Conservation (phyloP, 768 basidiomycete species). For the Pholiota molesta region DNA sequence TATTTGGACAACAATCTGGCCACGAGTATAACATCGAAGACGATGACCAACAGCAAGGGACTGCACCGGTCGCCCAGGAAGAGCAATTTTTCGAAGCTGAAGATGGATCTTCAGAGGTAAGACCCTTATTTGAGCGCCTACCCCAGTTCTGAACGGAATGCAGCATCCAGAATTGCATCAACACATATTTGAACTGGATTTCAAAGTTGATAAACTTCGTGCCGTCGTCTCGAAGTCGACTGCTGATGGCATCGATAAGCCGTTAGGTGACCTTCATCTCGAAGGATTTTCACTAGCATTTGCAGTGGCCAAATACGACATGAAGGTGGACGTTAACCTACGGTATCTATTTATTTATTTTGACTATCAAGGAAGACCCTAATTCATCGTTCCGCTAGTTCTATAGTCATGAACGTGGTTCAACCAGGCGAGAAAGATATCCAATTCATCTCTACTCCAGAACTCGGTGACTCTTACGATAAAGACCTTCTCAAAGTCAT, state of each 20-base stretch:
- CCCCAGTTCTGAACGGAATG: conserved; percentile 3
- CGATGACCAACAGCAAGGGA: conserved; percentile 36
- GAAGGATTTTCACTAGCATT: conserved; percentile 79
- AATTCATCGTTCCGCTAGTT: conserved; percentile 42
- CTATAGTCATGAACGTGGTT: conserved; percentile 75
- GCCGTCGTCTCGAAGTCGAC: conserved; percentile 77
- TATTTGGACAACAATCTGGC: conserved; percentile 54
- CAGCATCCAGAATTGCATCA: conserved; percentile 52
- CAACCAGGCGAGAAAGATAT: conserved; percentile 57
- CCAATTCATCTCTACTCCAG: conserved; percentile 66
- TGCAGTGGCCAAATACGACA: conserved; percentile 78
- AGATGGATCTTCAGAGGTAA: conserved; percentile 60
- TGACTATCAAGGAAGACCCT: neutral
- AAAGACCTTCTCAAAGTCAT: conserved; percentile 71
- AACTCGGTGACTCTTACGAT: conserved; percentile 31
- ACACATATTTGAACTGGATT: conserved; percentile 79
- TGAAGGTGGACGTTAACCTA: conserved; percentile 84
- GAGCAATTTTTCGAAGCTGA: conserved; percentile 77
- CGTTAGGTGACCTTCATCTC: conserved; percentile 78
- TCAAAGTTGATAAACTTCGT: conserved; percentile 82
- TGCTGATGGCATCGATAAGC: conserved; percentile 63
- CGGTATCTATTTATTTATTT: neutral
- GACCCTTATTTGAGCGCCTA: conserved; percentile 14
- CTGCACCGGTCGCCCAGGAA: conserved; percentile 35
- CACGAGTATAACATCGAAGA: conserved; percentile 75